A percentile compares a stretch with the other conserved stretches of the same genome.
These are phyloP conservation scores for Alternaria angustiovoidea DNA, from an alignment of 2,329 filamentous ascomycete genomes.

Conservation along the genomic window DNA sequence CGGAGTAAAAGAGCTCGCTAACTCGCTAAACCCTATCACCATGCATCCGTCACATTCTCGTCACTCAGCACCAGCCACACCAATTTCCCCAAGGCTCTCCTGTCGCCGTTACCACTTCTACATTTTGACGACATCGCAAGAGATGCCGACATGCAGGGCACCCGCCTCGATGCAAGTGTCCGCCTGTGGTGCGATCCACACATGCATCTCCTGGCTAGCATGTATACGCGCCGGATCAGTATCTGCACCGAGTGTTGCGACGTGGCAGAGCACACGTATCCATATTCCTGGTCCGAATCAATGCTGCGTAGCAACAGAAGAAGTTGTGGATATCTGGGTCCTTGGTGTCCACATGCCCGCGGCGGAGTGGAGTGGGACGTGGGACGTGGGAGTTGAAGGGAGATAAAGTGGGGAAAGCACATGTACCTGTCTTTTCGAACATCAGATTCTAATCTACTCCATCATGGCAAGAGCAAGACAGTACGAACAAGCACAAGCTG, in stretches of 20 bases:
- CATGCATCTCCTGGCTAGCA: slow-evolving; percentile 7
- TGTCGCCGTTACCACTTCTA: not conserved
- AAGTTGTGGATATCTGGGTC: not conserved
- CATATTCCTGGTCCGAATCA: slow-evolving; percentile 4
- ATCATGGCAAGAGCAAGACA: not conserved
- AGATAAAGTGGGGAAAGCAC: not conserved
- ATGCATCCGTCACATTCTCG: slow-evolving; percentile 22
- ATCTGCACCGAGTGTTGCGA: slow-evolving; percentile 11
- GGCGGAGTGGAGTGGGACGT: not conserved
- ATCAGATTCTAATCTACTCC: not conserved
- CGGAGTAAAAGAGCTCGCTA: slow-evolving; percentile 5
- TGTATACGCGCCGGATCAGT: slow-evolving; percentile 5
- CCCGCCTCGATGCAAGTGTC: slow-evolving; percentile 11
- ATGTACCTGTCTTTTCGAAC: not conserved
- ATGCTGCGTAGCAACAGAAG: slow-evolving; percentile 5
- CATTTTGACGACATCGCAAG: not conserved
- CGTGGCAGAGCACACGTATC: slow-evolving; percentile 10
- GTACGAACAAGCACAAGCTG: not conserved
- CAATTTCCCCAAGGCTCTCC: slow-evolving; percentile 1
- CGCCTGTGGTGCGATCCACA: slow-evolving; percentile 8
- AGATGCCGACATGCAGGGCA: not conserved
- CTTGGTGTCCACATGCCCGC: not conserved
- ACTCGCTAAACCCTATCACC: slow-evolving; percentile 22
- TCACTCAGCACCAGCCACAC: not conserved
- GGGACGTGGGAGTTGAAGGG: not conserved